These are phyloP conservation scores for Fragaria vesca DNA, from an alignment of 306 rosid genomes.

Conservation along the genomic window DNA sequence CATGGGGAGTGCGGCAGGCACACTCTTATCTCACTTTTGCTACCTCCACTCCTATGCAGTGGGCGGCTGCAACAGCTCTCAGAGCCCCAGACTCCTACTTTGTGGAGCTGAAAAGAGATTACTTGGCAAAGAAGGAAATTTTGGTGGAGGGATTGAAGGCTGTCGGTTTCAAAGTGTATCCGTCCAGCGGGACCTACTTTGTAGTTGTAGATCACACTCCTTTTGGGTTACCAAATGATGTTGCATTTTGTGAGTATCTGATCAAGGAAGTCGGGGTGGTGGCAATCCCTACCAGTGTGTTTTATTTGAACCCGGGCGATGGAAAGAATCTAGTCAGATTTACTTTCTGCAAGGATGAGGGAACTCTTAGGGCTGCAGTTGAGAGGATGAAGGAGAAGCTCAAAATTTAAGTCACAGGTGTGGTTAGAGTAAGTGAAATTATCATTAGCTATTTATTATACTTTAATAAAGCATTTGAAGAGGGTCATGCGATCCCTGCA, in stretches of 20 bases:
- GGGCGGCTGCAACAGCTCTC: conserved; percentile 85
- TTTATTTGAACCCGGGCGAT: conserved; percentile 90
- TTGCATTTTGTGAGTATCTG: conserved; percentile 83
- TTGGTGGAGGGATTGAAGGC: conserved; percentile 79
- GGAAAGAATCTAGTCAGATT: conserved; percentile 89
- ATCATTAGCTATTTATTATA: not conserved
- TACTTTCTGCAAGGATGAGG: conserved; percentile 91
- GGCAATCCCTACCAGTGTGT: conserved; percentile 91
- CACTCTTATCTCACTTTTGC: conserved; percentile 72
- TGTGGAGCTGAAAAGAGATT: conserved; percentile 70
- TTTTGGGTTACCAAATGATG: conserved; percentile 74
- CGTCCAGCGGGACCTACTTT: conserved; percentile 87
- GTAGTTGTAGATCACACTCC: conserved; percentile 94
- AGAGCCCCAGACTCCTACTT: conserved; percentile 87
- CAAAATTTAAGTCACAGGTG: conserved; percentile 31
- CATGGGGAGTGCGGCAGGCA: conserved; percentile 85
- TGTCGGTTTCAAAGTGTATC: conserved; percentile 82
- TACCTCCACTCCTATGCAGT: conserved; percentile 85
- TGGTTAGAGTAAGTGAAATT: not conserved
- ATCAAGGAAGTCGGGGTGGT: conserved; percentile 92
- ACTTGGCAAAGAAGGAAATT: conserved; percentile 69
- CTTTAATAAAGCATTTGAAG: not conserved
- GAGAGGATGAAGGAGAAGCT: conserved; percentile 82
- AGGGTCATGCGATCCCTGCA: not conserved
- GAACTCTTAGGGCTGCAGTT: conserved; percentile 75